phyloP scores from a whole-genome alignment of 2,329 filamentous ascomycete genomes.

The Gaeumannomyces tritici region DNA sequence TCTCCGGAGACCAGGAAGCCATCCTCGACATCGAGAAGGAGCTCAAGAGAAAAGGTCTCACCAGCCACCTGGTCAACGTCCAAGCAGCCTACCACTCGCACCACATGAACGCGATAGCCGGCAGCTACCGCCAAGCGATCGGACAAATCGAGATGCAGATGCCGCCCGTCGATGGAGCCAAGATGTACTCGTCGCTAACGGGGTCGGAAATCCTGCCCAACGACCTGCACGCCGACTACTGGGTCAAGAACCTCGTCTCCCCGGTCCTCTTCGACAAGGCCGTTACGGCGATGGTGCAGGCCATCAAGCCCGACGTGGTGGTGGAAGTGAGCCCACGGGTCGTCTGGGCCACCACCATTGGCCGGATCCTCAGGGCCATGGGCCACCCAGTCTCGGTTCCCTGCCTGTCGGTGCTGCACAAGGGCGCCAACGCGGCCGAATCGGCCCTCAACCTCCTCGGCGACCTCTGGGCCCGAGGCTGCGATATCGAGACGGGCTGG shows the following conservation, averaged over 20 bases:
- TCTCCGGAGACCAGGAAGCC: constrained; percentile 16
- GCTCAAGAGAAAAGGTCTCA: constrained; percentile 5
- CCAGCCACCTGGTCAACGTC: constrained; percentile 11
- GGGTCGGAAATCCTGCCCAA: constrained; percentile 6
- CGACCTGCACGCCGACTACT: constrained; percentile 15
- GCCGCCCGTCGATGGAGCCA: background rate
- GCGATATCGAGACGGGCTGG: constrained; percentile 6
- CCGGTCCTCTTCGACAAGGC: constrained; percentile 23
- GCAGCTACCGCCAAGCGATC: constrained; percentile 9
- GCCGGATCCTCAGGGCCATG: constrained; percentile 2
- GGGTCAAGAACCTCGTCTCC: constrained; percentile 24
- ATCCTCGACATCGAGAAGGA: constrained; percentile 7
- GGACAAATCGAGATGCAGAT: background rate
- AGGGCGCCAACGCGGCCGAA: constrained; percentile 3
- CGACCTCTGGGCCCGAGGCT: constrained; percentile 8
- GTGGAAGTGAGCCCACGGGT: constrained; percentile 12
- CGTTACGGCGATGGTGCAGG: constrained; percentile 8
- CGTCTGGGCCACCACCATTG: constrained; percentile 9
- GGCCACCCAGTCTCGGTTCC: background rate
- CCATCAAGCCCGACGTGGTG: constrained; percentile 5
- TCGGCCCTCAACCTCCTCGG: constrained; percentile 8
- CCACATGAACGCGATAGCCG: constrained; percentile 15
- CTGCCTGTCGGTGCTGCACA: constrained; percentile 9
- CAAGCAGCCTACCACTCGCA: constrained; percentile 19
- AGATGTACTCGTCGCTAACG: constrained; percentile 14